These are phyloP conservation scores for Boletus huronensis DNA, from an alignment of 768 basidiomycete species.

Conservation along the genomic window DNA sequence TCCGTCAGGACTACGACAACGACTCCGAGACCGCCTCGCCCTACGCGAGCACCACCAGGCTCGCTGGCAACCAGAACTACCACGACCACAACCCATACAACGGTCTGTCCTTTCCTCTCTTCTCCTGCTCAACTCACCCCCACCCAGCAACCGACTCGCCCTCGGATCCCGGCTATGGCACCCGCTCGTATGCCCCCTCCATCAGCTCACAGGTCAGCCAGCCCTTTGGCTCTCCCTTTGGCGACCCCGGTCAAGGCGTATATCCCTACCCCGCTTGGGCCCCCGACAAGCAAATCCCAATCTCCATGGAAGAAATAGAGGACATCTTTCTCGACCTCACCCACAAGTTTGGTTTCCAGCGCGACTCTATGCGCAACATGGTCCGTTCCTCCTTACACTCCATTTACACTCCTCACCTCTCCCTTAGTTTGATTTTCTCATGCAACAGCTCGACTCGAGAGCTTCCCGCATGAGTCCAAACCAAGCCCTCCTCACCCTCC, in stretches of 20 bases:
- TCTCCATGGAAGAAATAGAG: conserved; percentile 97
- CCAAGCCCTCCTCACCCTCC: conserved; percentile 92
- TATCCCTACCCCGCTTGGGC: conserved; percentile 96
- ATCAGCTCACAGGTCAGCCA: conserved; percentile 60
- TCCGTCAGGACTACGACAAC: conserved; percentile 39
- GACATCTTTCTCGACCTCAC: conserved; percentile 97
- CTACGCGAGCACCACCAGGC: conserved; percentile 56
- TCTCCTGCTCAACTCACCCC: background rate
- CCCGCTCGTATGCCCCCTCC: conserved; percentile 52
- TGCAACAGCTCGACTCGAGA: conserved; percentile 96
- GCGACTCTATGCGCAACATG: conserved; percentile 95
- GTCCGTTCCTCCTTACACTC: conserved; percentile 36
- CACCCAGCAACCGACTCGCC: conserved; percentile 16
- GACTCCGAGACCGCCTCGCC: conserved; percentile 54
- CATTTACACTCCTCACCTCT: conserved; percentile 8
- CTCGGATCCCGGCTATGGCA: conserved; percentile 32
- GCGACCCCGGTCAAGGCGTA: conserved; percentile 48
- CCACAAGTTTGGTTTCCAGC: conserved; percentile 98
- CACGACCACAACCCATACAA: conserved; percentile 28
- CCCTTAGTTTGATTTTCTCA: conserved; percentile 87
- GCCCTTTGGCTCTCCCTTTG: conserved; percentile 56
- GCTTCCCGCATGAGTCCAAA: conserved; percentile 98
- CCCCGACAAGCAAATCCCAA: conserved; percentile 87
- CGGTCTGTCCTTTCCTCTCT: conserved; percentile 9
- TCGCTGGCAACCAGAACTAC: conserved; percentile 43